Conservation (phyloP, 441 rosid genomes). For the Pelargonium fulgidum region DNA sequence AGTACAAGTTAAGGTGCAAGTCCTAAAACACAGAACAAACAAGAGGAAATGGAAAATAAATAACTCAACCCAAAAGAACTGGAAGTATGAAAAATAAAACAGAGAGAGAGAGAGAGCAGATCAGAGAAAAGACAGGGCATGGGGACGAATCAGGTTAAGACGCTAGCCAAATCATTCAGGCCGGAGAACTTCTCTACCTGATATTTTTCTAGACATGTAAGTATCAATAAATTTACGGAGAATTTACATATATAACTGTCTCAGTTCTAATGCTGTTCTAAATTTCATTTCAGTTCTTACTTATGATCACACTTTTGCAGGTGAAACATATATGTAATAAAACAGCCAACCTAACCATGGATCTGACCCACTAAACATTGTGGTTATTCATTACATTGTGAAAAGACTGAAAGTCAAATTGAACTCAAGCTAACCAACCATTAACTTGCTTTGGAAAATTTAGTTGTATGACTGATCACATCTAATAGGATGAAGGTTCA, state of each 20-base stretch:
- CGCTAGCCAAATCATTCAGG: not conserved
- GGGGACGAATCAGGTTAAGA: not conserved
- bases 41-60: not conserved
- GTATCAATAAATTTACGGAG: not conserved
- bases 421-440: not conserved
- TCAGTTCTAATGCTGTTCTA: not conserved
- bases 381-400: not conserved
- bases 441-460: not conserved
- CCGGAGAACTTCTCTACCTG: not conserved
- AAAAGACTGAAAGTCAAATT: not conserved
- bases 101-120: not conserved
- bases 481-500: not conserved
- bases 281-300: not conserved
- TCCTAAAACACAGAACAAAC: not conserved
- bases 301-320: not conserved
- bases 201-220: not conserved
- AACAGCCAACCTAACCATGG: not conserved
- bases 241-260: not conserved
- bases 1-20: not conserved
- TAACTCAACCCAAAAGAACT: not conserved
- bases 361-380: not conserved
- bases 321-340: not conserved
- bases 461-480: not conserved
- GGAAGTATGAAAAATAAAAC: not conserved
- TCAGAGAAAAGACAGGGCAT: not conserved